Conservation (phyloP, 2,329 filamentous ascomycete species). For the Cladosporium velox region DNA sequence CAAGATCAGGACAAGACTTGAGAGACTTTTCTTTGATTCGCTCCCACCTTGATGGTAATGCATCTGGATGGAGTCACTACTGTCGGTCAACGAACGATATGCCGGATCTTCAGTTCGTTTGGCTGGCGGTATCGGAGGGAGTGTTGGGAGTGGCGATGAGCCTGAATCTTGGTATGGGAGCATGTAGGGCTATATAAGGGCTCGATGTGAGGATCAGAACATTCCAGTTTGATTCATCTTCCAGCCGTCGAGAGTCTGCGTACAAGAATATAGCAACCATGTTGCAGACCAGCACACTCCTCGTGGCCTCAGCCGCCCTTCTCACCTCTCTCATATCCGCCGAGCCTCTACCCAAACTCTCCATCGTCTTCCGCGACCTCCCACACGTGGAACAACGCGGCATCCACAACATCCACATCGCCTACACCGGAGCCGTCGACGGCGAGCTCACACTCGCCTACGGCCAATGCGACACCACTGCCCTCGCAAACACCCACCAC, state of each 20-base stretch:
- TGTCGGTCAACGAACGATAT: background rate
- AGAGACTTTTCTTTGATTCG: background rate
- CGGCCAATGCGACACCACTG: constrained; percentile 43
- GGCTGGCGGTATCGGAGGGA: background rate
- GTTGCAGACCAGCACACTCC: background rate
- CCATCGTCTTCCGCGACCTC: constrained; percentile 30
- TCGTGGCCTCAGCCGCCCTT: background rate
- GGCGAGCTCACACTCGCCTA: constrained; percentile 49
- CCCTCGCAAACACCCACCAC: background rate
- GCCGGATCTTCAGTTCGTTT: background rate
- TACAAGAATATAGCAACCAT: no score
- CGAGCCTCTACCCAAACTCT: background rate
- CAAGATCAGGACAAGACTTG: background rate
- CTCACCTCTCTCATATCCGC: background rate
- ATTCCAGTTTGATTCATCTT: background rate
- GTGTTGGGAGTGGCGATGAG: background rate
- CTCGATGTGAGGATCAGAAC: background rate
- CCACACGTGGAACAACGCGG: constrained; percentile 33
- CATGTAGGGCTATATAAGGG: background rate
- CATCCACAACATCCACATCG: constrained; percentile 54
- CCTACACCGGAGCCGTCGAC: constrained; percentile 46
- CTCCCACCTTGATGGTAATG: background rate
- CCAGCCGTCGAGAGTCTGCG: background rate
- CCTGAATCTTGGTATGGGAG: no score
- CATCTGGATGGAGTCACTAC: background rate